A percentile compares a stretch with the other conserved stretches of the same genome.
phyloP scores from a whole-genome alignment of 179 eudicot genomes.

The Sideroxylon spinosum region DNA sequence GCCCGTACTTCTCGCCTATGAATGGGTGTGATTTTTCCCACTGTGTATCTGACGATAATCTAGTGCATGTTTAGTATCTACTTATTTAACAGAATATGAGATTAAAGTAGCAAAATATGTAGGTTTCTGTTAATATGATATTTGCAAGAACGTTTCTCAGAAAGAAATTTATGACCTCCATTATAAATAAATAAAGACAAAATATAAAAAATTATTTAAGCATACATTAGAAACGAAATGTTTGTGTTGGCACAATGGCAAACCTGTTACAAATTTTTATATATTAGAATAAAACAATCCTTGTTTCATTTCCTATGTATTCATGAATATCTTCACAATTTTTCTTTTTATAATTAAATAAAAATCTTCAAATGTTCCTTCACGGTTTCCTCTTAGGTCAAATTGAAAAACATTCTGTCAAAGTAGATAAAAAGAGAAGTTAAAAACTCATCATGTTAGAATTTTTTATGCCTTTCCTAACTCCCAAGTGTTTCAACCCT shows the following conservation, averaged over 20 bases:
- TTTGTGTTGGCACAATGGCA: not conserved
- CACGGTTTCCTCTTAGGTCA: not conserved
- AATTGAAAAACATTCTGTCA: not conserved
- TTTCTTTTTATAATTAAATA: too few species aligned
- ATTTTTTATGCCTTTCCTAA: not conserved
- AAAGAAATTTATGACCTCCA: not conserved
- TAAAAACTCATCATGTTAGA: not conserved
- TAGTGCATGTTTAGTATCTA: slow-evolving; percentile 35
- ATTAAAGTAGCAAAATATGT: not conserved
- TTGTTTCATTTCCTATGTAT: not conserved
- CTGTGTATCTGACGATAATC: slow-evolving; percentile 73
- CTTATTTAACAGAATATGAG: slow-evolving; percentile 10
- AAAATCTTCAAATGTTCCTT: not conserved
- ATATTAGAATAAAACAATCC: not conserved
- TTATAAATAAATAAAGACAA: not conserved
- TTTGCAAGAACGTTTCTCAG: not conserved
- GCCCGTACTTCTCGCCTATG: slow-evolving; percentile 81
- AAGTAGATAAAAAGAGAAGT: not conserved
- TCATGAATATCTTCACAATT: not conserved
- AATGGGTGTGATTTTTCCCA: slow-evolving; percentile 96
- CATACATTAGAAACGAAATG: not conserved
- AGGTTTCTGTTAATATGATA: not conserved
- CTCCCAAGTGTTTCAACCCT: not conserved
- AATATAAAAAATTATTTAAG: not conserved
- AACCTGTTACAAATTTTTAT: not conserved